Base-by-base conservation (phyloP, 176 grass and related monocot species). In the Poa annua region DNA sequence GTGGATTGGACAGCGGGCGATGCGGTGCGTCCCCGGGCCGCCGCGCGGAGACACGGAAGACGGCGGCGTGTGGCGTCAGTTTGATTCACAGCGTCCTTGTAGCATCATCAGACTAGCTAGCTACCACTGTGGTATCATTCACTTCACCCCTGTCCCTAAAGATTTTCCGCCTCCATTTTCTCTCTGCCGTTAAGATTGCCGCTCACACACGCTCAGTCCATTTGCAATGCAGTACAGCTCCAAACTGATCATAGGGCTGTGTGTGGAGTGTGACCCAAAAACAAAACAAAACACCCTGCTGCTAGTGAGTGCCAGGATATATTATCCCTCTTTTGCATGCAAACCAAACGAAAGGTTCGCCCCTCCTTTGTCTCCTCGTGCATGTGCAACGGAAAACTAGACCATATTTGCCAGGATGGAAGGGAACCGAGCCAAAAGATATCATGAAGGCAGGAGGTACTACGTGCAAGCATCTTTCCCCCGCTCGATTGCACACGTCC, bases 251-350 rank as follows among this genome's bases (percentile, higher is more conserved):
- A 73, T 71, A 83, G 56, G 32, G 6, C 16, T 41, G 35, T 6
- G 5, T 8, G n/a, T n/a, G n/a, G 74, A 29, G 29, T 65, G 75
- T 66, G 75, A 84, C 81, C 41, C 66, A 1, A 29, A 29, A 44
- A 71, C 66, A 1, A 29, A 29, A 44, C 63, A 67, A 71, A 76
- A 76, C 62, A 51, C 5, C 22, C 29, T 84, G 75, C 66, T 66
- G n/a, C n/a, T n/a, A n/a, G n/a, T n/a, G n/a, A 79, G 70, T 6
- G 38, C 41, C 41, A 42, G 41, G 41, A 42, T 42, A 42, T 83
- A 89, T 89, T 82, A 83, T 80, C 21, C 77, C 77, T 70, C 72
- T 82, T 71, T 77, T 85, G 83, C 62, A 64, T 71, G 68, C 47
- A 71, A 47, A 47, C 35, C 69, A 84, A 82, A 59, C 8, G 1